Conservation (phyloP, 768 basidiomycete species). For the Mycena albidolilacea region DNA sequence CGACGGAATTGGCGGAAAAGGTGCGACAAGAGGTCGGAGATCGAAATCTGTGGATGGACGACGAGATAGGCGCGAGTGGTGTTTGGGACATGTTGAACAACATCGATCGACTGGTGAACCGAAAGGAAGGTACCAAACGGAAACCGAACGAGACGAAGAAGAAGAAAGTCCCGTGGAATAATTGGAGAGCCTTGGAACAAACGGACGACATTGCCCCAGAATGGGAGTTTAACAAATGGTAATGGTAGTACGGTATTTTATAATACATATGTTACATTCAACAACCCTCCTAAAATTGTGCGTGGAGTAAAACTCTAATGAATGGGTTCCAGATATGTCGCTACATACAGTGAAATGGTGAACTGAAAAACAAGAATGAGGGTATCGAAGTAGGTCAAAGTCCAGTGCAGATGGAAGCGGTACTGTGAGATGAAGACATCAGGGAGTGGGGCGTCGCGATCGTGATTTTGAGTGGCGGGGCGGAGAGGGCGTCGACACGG, state of each 20-base stretch:
- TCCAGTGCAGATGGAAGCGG: slow-evolving; percentile 22
- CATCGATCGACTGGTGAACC: slow-evolving; percentile 61
- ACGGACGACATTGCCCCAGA: slow-evolving; percentile 51
- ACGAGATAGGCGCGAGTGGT: slow-evolving; percentile 61
- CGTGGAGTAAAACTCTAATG: slow-evolving; percentile 24
- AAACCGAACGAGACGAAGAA: slow-evolving; percentile 16
- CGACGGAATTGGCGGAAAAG: slow-evolving; percentile 72
- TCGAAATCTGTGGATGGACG: slow-evolving; percentile 65
- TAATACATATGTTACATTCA: slow-evolving; percentile 26
- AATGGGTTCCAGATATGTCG: slow-evolving; percentile 16
- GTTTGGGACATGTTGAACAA: slow-evolving; percentile 65
- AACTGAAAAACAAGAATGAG: slow-evolving; percentile 6
- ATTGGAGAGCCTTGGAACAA: slow-evolving; percentile 63
- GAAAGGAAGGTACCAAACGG: slow-evolving; percentile 5
- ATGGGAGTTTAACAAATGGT: slow-evolving; percentile 70
- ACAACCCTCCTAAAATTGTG: slow-evolving; percentile 18
- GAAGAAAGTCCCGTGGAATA: slow-evolving; percentile 50
- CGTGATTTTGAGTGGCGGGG: slow-evolving; percentile 71
- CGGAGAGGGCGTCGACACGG: slow-evolving; percentile 63
- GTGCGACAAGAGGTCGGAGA: slow-evolving; percentile 76
- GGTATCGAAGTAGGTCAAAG: slow-evolving; percentile 27
- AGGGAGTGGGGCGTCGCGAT: slow-evolving; percentile 59
- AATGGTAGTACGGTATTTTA: slow-evolving; percentile 54
- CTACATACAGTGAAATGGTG: slow-evolving; percentile 32
- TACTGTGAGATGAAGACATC: slow-evolving; percentile 10